These are phyloP conservation scores for Hypomyces perniciosus DNA, from an alignment of 2,329 filamentous ascomycete genomes.

Conservation along the genomic window DNA sequence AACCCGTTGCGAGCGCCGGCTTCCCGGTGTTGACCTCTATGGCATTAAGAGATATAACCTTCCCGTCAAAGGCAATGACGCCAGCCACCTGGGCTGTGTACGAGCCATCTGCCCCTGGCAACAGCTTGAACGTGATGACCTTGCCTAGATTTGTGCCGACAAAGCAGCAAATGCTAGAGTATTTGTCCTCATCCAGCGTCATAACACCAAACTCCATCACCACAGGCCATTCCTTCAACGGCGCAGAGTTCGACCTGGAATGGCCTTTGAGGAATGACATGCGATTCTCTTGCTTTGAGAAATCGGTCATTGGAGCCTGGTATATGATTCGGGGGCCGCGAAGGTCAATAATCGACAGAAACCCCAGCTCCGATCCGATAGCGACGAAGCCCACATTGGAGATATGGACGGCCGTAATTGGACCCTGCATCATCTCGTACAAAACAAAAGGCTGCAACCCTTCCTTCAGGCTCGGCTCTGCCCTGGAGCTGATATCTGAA, in stretches of 20 bases:
- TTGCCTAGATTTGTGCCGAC: constrained; percentile 83
- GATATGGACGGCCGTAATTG: constrained; percentile 71
- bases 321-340: constrained; percentile 82
- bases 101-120: constrained; percentile 61
- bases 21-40: constrained; percentile 73
- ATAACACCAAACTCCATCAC: constrained; percentile 87
- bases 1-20: constrained; percentile 68
- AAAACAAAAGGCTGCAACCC: constrained; percentile 75
- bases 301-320: constrained; percentile 63
- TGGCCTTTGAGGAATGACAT: constrained; percentile 59
- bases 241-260: constrained; percentile 27
- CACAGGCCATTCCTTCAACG: constrained; percentile 66
- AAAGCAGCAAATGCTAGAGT: constrained; percentile 89
- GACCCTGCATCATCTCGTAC: constrained; percentile 76
- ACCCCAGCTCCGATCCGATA: constrained; percentile 76
- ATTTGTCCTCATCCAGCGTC: constrained; percentile 88
- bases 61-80: constrained; percentile 58
- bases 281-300: constrained; percentile 70
- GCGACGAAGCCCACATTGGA: constrained; percentile 93
- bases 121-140: constrained; percentile 81
- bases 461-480: constrained; percentile 68
- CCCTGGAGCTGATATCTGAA: constrained; percentile 66
- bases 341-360: constrained; percentile 76
- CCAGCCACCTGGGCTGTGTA: constrained; percentile 72
- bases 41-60: constrained; percentile 69